Conservation (phyloP, 139 green algal genomes). For the Ostreobium quekettii region DNA sequence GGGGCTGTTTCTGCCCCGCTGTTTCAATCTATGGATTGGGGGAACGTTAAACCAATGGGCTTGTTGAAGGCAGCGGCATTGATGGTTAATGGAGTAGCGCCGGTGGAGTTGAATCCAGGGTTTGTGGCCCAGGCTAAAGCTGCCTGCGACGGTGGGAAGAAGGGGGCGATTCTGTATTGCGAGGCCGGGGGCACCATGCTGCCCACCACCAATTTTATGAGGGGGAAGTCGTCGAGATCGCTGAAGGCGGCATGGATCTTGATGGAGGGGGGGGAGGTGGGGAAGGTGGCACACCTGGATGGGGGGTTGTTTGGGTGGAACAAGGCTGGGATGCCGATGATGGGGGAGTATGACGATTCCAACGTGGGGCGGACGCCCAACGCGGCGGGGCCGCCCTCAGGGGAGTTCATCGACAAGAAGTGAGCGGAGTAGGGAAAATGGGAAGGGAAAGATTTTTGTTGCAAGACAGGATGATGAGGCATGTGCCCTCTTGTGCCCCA, state of each 20-base stretch:
- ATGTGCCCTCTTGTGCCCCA: no score
- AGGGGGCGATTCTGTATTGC: constrained; percentile 44
- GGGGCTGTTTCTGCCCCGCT: constrained; percentile 26
- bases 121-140: constrained; percentile 28
- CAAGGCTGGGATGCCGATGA: constrained; percentile 25
- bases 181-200: constrained; percentile 43
- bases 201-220: constrained; percentile 37
- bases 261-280: not conserved
- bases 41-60: not conserved
- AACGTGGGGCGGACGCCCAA: constrained; percentile 29
- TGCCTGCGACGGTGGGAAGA: constrained; percentile 18
- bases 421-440: not conserved
- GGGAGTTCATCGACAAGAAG: constrained; percentile 9
- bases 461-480: no score
- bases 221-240: constrained; percentile 35
- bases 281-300: constrained; percentile 34
- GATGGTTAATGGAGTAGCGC: constrained; percentile 30
- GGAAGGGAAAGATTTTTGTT: no score
- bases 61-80: constrained; percentile 22
- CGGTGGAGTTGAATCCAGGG: constrained; percentile 28
- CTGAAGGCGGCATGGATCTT: constrained; percentile 38
- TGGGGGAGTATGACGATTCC: constrained; percentile 28
- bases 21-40: constrained; percentile 24
- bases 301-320: constrained; percentile 43
- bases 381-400: not conserved